phyloP scores from a whole-genome alignment of 129 eudicot genomes.

The Rutidosis leptorrhynchoides region DNA sequence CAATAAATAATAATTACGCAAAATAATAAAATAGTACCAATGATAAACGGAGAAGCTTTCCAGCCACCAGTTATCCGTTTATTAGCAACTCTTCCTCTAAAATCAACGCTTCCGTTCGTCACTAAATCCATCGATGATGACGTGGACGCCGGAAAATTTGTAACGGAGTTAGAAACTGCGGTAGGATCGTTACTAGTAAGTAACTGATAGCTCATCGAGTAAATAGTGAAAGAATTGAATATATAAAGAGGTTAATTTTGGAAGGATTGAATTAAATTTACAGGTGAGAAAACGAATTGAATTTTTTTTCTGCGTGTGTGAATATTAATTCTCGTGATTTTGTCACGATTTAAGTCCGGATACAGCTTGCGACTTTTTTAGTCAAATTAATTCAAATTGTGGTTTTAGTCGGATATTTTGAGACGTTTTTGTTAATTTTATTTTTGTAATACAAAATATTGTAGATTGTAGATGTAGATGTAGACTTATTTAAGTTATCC shows the following conservation, averaged over 20 bases:
- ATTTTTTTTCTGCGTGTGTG: background rate
- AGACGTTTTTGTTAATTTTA: too few species aligned
- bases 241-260: background rate
- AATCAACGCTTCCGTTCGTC: slow-evolving; percentile 52
- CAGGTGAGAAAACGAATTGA: slow-evolving; percentile 23
- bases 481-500: background rate
- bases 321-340: slow-evolving; percentile 17
- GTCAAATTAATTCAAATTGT: background rate
- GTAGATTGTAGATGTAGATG: too few species aligned
- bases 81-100: slow-evolving; percentile 56
- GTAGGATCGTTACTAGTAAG: slow-evolving; percentile 19
- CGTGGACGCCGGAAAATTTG: background rate
- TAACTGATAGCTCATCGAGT: slow-evolving; percentile 23
- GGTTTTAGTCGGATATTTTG: too few species aligned
- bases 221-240: background rate
- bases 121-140: slow-evolving; percentile 42
- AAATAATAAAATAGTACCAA: slow-evolving; percentile 32
- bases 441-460: background rate
- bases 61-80: slow-evolving; percentile 69
- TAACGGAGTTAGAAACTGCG: background rate
- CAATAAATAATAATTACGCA: background rate
- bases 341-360: slow-evolving; percentile 27
- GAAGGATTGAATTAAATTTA: background rate
- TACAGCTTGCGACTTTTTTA: background rate
- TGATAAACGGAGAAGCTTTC: slow-evolving; percentile 72